A percentile compares a stretch with the other conserved stretches of the same genome.
Evolutionary conservation across 805 yeast genomes (phyloP).

Genomic region (Yamadazyma ubonensis): DNA sequence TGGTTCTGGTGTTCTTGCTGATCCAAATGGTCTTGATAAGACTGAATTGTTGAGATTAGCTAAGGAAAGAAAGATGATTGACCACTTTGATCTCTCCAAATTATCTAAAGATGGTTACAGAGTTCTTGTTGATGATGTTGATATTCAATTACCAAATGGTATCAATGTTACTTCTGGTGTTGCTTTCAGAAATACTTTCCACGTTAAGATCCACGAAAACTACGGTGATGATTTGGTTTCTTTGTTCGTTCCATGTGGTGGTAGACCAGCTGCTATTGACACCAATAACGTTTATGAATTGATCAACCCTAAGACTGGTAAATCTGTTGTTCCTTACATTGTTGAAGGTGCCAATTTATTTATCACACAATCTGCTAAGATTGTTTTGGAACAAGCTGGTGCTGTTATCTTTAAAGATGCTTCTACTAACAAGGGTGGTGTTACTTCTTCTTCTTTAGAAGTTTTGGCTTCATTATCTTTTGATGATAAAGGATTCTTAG

Average conservation of each 20-base stretch:
- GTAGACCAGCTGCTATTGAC: constrained; percentile 95
- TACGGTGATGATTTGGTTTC: constrained; percentile 64
- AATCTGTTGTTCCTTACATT: constrained; percentile 75
- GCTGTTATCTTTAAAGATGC: constrained; percentile 90
- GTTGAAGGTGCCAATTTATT: constrained; percentile 98
- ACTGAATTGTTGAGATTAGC: constrained; percentile 79
- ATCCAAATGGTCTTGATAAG: constrained; percentile 85
- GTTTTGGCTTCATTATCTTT: constrained; percentile 92
- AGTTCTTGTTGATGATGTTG: constrained; percentile 82
- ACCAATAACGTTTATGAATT: constrained; percentile 73
- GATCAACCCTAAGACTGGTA: constrained; percentile 74
- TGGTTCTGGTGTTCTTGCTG: constrained; percentile 94
- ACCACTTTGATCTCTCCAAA: constrained; percentile 62
- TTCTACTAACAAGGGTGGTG: constrained; percentile 97
- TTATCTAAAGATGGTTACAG: constrained; percentile 76
- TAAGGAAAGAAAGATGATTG: constrained; percentile 68
- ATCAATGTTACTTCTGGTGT: constrained; percentile 76
- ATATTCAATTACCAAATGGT: constrained; percentile 77
- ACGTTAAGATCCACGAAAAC: constrained; percentile 64
- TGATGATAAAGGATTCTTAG: constrained; percentile 77
- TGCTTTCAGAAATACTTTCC: constrained; percentile 87
- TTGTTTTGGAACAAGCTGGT: constrained; percentile 83
- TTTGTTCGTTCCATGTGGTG: constrained; percentile 97
- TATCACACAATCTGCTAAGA: constrained; percentile 90
- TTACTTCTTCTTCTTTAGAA: constrained; percentile 92